Evolutionary conservation across 202 grass and related monocot species (phyloP), one percentile per base, ranked within the genome.

Genomic region (Schoenoplectus tabernaemontani): DNA sequence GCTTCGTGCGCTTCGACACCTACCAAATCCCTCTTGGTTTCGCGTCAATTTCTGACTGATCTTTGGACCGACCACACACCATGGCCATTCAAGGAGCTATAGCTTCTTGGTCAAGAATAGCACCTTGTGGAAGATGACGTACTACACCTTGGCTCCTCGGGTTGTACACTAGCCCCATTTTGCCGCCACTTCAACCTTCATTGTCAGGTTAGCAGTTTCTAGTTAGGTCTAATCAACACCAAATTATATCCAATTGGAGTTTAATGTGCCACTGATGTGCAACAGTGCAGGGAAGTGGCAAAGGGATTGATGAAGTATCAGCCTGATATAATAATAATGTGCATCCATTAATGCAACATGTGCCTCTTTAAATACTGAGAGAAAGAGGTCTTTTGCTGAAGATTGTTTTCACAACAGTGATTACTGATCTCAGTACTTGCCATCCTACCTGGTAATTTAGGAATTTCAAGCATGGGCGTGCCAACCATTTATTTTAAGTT

Each of bases 321-420:
- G 68, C 96, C 96, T 23, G 91, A 98, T 89, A 93, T 98, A 65
- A 98, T 98, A 79, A 98, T 98, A 77, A 98, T 83, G 96, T 98
- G 61, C 96, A 98, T 89, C 96, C 96, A 54, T 86, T 98, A 76
- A 98, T 98, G 96, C 96, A 98, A 83, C 96, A 98, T 71, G 96
- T 98, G 32, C 96, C 95, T n/a, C 91, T 98, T 71, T 85, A 86
- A 86, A 83, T 98, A 71, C 79, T 98, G n/a, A 92, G 89, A 79
- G 79, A 86, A 15, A 98, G 84, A 89, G 96, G 96, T 57, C 84
- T 98, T 53, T 76, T 98, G 72, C 87, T 95, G 77, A 98, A 98
- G 85, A 98, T 98, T 71, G 89, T 93, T 67, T 98, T 98, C 62
- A 95, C 96, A 67, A 98, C 96, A 46, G 96, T 98, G 72, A 85